phyloP scores from a whole-genome alignment of 768 basidiomycete genomes.

The Amanita rubescens region DNA sequence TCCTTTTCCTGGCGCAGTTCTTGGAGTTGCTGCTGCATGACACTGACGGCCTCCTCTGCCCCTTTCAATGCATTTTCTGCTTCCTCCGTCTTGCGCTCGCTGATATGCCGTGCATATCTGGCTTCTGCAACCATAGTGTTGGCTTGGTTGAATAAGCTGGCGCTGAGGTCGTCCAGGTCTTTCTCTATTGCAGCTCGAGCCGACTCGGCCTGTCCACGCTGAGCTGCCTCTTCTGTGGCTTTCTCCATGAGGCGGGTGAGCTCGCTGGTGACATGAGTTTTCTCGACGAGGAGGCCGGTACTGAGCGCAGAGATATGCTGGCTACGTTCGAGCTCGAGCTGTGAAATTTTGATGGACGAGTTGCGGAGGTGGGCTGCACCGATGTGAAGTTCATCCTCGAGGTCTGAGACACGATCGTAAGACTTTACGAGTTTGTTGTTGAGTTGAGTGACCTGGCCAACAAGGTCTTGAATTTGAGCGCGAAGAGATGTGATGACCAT shows the following conservation, averaged over 20 bases:
- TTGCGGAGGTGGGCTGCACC: conserved; percentile 49
- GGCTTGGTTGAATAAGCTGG: conserved; percentile 83
- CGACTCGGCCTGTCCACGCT: conserved; percentile 83
- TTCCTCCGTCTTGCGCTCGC: conserved; percentile 69
- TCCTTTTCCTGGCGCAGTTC: conserved; percentile 61
- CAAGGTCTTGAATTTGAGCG: conserved; percentile 75
- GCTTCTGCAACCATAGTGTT: conserved; percentile 99
- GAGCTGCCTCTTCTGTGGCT: conserved; percentile 90
- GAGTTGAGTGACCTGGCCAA: conserved; percentile 84
- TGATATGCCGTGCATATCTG: conserved; percentile 51
- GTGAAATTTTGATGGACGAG: conserved; percentile 60
- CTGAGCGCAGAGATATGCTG: conserved; percentile 87
- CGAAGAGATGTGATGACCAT: conserved; percentile 79
- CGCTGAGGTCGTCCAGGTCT: conserved; percentile 92
- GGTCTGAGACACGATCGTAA: conserved; percentile 86
- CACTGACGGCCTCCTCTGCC: conserved; percentile 80
- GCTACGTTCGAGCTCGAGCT: conserved; percentile 78
- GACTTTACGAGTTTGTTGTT: conserved; percentile 90
- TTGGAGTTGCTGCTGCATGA: conserved; percentile 86
- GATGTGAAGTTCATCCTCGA: conserved; percentile 85
- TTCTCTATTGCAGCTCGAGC: conserved; percentile 81
- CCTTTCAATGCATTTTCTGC: conserved; percentile 71
- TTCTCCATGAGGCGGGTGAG: conserved; percentile 91
- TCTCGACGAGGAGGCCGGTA: conserved; percentile 88
- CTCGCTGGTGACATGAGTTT: conserved; percentile 82